phyloP scores from a whole-genome alignment of 192 early-diverging fungal species.

The Backusella liffmaniae region DNA sequence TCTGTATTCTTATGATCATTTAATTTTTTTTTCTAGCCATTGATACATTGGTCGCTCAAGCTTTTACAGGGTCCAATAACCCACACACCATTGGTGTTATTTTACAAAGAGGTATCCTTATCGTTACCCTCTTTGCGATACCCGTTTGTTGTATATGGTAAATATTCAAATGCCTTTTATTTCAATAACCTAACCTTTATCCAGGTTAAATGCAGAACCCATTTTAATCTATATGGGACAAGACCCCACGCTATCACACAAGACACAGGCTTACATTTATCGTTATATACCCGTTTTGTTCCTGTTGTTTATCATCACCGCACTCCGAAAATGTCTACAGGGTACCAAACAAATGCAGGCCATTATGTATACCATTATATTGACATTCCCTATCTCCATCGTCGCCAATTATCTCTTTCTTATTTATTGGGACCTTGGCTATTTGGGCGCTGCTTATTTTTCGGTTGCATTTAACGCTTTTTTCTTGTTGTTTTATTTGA shows the following conservation, averaged over 20 bases:
- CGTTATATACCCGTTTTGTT: slow-evolving; percentile 14
- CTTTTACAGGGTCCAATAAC: slow-evolving; percentile 25
- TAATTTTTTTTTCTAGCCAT: slow-evolving; percentile 1
- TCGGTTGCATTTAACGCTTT: not conserved
- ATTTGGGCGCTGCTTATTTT: slow-evolving; percentile 7
- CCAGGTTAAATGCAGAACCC: slow-evolving; percentile 13
- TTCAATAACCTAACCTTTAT: too few species aligned
- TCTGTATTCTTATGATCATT: too few species aligned
- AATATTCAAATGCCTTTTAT: too few species aligned
- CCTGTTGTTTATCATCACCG: not conserved
- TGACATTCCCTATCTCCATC: slow-evolving; percentile 14
- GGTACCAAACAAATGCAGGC: slow-evolving; percentile 18
- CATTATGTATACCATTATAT: slow-evolving; percentile 17
- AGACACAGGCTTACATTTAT: slow-evolving; percentile 16
- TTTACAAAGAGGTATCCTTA: slow-evolving; percentile 21
- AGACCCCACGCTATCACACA: slow-evolving; percentile 17
- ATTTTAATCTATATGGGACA: slow-evolving; percentile 29
- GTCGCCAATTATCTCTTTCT: slow-evolving; percentile 16
- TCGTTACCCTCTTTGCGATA: slow-evolving; percentile 4
- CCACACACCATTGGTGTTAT: slow-evolving; percentile 24
- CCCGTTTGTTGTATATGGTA: slow-evolving; percentile 17
- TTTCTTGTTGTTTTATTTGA: not conserved
- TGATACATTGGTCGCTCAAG: slow-evolving; percentile 31
- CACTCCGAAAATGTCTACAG: slow-evolving; percentile 20
- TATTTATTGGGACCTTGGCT: not conserved